Percentiles rank a stretch among this genome's conserved stretches.
Conservation (phyloP, 495 filamentous ascomycete species). For the Apiosordaria backusii region DNA sequence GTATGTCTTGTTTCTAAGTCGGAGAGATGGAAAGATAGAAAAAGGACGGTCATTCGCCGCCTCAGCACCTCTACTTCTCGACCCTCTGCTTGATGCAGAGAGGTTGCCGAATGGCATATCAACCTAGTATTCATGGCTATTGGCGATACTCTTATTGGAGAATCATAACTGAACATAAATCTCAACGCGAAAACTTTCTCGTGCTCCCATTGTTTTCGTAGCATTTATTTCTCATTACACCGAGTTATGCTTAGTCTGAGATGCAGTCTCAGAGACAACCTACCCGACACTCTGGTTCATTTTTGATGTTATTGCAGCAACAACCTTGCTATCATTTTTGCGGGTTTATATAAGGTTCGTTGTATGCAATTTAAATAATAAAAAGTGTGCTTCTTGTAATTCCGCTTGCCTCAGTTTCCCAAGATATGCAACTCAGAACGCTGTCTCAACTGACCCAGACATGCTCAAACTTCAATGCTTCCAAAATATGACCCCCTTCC, state of each 20-base stretch:
- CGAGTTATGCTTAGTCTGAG: no score
- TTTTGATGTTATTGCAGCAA: no score
- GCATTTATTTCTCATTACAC: not conserved
- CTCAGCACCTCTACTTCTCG: not conserved
- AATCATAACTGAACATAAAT: no score
- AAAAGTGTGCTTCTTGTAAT: not conserved
- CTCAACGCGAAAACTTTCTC: not conserved
- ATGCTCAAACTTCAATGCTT: not conserved
- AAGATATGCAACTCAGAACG: not conserved
- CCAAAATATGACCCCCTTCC: not conserved
- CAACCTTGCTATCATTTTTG: no score
- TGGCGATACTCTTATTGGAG: no score
- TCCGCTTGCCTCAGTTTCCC: not conserved
- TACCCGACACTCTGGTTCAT: no score
- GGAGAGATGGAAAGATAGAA: not conserved
- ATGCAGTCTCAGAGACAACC: no score
- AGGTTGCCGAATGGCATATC: not conserved
- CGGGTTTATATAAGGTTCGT: no score
- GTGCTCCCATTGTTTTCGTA: not conserved
- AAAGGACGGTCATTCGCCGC: no score
- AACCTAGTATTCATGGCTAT: not conserved
- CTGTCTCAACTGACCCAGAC: not conserved
- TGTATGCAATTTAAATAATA: no score
- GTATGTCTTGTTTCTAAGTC: not conserved
- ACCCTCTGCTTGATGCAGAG: not conserved